A percentile compares a stretch with the other conserved stretches of the same genome.
These are phyloP conservation scores for Suhomyces choctaworum DNA, from an alignment of 1,139 yeast genomes.

Conservation along the genomic window DNA sequence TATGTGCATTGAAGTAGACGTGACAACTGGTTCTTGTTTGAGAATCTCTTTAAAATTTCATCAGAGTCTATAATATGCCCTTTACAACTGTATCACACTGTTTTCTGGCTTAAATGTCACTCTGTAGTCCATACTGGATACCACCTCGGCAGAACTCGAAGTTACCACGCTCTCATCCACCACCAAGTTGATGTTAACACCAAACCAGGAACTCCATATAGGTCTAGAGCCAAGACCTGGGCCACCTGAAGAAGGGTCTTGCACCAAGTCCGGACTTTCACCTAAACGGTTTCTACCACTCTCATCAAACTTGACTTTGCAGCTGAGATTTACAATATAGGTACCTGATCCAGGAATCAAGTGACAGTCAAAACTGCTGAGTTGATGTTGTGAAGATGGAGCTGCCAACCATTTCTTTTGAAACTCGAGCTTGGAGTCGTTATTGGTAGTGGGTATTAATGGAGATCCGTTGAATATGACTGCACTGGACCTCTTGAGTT, in stretches of 20 bases:
- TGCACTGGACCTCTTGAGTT: constrained; percentile 46
- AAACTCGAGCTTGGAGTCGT: constrained; percentile 55
- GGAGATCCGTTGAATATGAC: constrained; percentile 69
- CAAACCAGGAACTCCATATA: constrained; percentile 69
- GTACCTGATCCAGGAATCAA: constrained; percentile 69
- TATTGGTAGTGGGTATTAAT: constrained; percentile 35
- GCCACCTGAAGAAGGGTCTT: constrained; percentile 14
- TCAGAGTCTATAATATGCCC: no score
- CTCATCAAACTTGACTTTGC: constrained; percentile 74
- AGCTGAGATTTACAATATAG: constrained; percentile 53
- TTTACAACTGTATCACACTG: constrained; percentile 42
- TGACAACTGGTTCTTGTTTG: no score
- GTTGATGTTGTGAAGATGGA: constrained; percentile 62
- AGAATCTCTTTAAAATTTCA: no score
- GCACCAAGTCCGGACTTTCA: constrained; percentile 52
- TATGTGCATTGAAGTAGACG: no score
- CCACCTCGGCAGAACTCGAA: constrained; percentile 43
- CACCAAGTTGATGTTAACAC: constrained; percentile 58
- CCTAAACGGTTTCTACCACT: constrained; percentile 66
- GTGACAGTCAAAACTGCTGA: constrained; percentile 66
- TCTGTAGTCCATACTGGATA: constrained; percentile 64
- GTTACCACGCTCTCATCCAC: constrained; percentile 55
- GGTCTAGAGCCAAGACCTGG: constrained; percentile 27
- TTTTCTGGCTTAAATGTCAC: constrained; percentile 64
- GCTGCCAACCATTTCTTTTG: constrained; percentile 64